Evolutionary conservation across 148 eudicot genomes (phyloP).

Genomic region (Fagopyrum tataricum): DNA sequence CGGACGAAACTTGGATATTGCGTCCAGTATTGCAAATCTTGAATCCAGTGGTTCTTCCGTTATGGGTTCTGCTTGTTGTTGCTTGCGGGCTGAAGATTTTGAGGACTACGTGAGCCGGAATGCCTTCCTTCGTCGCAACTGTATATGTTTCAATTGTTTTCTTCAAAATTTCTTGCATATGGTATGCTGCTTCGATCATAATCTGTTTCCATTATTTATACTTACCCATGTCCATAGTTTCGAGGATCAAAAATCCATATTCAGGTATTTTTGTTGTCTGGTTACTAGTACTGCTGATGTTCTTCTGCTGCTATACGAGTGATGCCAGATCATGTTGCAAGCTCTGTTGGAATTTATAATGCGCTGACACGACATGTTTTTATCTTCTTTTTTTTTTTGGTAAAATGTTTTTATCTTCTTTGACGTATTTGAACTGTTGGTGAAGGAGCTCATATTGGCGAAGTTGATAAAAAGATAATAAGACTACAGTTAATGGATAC

Average conservation of each 20-base stretch:
- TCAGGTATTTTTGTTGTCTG: background rate
- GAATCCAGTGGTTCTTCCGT: conserved; percentile 13
- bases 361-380: background rate
- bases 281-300: background rate
- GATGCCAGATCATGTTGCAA: background rate
- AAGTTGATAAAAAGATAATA: background rate
- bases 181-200: conserved; percentile 41
- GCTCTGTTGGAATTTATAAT: background rate
- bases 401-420: background rate
- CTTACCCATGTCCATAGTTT: background rate
- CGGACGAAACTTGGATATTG: background rate
- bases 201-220: conserved; percentile 8
- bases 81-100: conserved; percentile 52
- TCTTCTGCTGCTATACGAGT: background rate
- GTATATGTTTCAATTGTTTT: conserved; percentile 65
- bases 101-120: conserved; percentile 68
- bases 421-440: background rate
- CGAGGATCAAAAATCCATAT: background rate
- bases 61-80: conserved; percentile 90
- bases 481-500: background rate
- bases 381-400: no score
- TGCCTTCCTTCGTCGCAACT: conserved; percentile 63
- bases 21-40: background rate
- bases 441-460: background rate
- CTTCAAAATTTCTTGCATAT: conserved; percentile 53